Evolutionary conservation across 305 asterid genomes (phyloP).

Genomic region (Fraxinus sp.): DNA sequence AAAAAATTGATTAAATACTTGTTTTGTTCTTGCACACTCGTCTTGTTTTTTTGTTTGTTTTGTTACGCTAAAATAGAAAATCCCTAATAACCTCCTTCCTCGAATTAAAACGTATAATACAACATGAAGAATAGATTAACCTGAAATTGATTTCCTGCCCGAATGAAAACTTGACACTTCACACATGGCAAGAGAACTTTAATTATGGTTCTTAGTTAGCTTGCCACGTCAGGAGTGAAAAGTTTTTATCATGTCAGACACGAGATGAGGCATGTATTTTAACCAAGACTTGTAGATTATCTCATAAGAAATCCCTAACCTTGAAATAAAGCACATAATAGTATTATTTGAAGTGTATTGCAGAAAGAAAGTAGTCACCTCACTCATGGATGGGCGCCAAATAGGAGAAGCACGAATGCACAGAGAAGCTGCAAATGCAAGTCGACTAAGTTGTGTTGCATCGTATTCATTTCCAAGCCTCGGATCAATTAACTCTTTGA

Average conservation of each 20-base stretch:
- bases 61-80: not conserved
- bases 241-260: too few relatives aligned
- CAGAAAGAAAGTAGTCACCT: constrained; percentile 40
- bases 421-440: constrained; percentile 77
- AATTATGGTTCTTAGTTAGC: too few relatives aligned
- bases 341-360: not conserved
- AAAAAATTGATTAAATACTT: not conserved
- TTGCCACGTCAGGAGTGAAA: too few relatives aligned
- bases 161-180: too few relatives aligned
- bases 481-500: constrained; percentile 67
- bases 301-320: not conserved
- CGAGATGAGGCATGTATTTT: too few relatives aligned
- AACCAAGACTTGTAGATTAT: not conserved
- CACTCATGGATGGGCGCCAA: constrained; percentile 89
- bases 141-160: too few relatives aligned
- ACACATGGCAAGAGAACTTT: too few relatives aligned
- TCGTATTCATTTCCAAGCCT: constrained; percentile 61
- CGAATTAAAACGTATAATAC: too few relatives aligned
- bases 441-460: constrained; percentile 45
- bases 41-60: not conserved
- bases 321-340: not conserved
- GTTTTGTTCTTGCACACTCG: not conserved
- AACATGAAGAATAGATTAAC: too few relatives aligned
- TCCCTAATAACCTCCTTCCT: not conserved
- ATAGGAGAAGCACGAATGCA: constrained; percentile 79